phyloP scores from a whole-genome alignment of 176 grass and related monocot genomes.

The Zoysia japonica region DNA sequence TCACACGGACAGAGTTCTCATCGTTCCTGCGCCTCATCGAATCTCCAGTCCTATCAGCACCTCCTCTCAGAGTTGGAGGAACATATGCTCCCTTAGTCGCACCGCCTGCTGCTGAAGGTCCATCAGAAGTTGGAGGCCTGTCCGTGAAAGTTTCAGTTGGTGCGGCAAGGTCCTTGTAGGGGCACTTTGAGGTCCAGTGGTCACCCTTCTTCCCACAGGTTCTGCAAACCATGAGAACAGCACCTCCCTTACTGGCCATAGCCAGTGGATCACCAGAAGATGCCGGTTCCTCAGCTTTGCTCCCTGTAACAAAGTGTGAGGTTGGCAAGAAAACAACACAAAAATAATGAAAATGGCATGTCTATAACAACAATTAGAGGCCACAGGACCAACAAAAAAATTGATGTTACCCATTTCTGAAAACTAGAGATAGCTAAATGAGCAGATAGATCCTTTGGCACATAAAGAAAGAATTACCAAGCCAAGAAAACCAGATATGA shows the following conservation, averaged over 20 bases:
- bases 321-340: neutral
- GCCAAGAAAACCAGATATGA: neutral
- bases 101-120: constrained; percentile 35
- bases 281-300: constrained; percentile 76
- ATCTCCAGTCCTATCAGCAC: constrained; percentile 51
- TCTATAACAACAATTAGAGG: neutral
- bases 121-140: constrained; percentile 60
- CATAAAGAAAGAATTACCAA: neutral
- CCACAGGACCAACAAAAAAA: neutral
- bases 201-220: constrained; percentile 94
- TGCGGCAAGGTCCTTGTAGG: constrained; percentile 90
- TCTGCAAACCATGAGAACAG: constrained; percentile 96
- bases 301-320: constrained; percentile 46
- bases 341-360: neutral
- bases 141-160: constrained; percentile 59
- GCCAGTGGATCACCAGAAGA: constrained; percentile 65
- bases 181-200: constrained; percentile 96
- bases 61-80: constrained; percentile 76
- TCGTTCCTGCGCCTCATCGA: constrained; percentile 76
- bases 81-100: constrained; percentile 68
- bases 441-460: neutral
- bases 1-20: constrained; percentile 80
- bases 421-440: neutral
- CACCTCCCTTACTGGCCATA: constrained; percentile 61
- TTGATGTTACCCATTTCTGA: neutral